These are phyloP conservation scores for Herpetospermum pedunculosum DNA, from an alignment of 306 rosid genomes.

Conservation along the genomic window DNA sequence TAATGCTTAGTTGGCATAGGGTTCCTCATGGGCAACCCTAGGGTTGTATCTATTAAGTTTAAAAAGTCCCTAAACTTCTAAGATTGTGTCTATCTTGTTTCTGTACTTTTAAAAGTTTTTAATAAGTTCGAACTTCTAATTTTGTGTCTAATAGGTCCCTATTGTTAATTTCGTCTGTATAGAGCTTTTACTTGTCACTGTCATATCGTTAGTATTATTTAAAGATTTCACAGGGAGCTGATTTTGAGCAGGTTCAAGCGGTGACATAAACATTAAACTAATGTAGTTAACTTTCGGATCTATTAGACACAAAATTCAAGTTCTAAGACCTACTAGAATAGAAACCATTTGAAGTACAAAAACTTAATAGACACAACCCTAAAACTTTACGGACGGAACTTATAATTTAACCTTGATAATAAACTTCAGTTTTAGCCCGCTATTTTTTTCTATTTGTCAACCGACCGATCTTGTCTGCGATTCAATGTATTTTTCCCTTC, in stretches of 20 bases:
- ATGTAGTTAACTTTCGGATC: neutral
- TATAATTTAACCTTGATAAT: neutral
- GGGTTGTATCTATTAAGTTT: neutral
- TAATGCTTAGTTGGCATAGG: neutral
- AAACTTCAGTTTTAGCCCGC: neutral
- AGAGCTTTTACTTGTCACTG: neutral
- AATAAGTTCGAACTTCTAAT: neutral
- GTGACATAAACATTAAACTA: neutral
- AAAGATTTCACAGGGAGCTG: too few relatives aligned
- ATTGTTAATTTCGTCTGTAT: neutral
- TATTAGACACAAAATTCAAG: neutral
- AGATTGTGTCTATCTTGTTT: neutral
- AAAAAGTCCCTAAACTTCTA: neutral
- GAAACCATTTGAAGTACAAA: neutral
- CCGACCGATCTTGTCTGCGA: neutral
- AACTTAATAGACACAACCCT: neutral
- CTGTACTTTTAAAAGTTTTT: neutral
- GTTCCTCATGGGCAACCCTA: neutral
- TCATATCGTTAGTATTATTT: neutral
- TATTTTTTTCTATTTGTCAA: neutral
- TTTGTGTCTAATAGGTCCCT: neutral
- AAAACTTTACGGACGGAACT: neutral
- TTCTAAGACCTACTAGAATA: neutral
- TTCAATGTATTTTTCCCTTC: neutral
- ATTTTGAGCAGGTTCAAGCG: neutral